Evolutionary conservation across 2,329 filamentous ascomycete species (phyloP).

Genomic region (Alternaria dauci): DNA sequence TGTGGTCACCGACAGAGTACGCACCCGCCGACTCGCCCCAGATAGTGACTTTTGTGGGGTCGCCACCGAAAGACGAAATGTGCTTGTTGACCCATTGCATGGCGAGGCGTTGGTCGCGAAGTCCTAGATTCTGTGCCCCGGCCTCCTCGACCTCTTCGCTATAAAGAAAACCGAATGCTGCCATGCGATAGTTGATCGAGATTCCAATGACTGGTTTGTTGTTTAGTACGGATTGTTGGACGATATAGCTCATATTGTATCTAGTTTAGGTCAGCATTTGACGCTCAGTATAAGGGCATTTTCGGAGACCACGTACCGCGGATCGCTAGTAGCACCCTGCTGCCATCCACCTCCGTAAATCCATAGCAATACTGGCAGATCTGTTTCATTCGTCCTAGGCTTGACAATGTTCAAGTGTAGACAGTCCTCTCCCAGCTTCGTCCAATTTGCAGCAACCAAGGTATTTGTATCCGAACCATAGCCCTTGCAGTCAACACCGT

Average conservation of each 20-base stretch:
- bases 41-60: slow-evolving; percentile 66
- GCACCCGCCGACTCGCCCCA: slow-evolving; percentile 69
- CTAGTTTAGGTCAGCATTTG: slow-evolving; percentile 3
- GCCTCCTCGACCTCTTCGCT: slow-evolving; percentile 50
- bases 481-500: slow-evolving; percentile 39
- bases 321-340: slow-evolving; percentile 44
- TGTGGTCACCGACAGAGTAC: slow-evolving; percentile 60
- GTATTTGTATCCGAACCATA: slow-evolving; percentile 39
- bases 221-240: slow-evolving; percentile 41
- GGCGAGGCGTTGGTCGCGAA: slow-evolving; percentile 68
- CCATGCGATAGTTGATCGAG: slow-evolving; percentile 59
- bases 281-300: neutral
- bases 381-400: slow-evolving; percentile 27
- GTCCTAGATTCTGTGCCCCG: slow-evolving; percentile 58
- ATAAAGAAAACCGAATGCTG: slow-evolving; percentile 60
- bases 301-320: slow-evolving; percentile 25
- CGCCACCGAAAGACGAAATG: slow-evolving; percentile 62
- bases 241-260: slow-evolving; percentile 45
- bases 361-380: slow-evolving; percentile 42
- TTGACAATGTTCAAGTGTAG: slow-evolving; percentile 51
- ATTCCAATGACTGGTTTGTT: slow-evolving; percentile 44
- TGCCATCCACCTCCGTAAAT: slow-evolving; percentile 48
- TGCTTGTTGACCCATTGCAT: slow-evolving; percentile 69
- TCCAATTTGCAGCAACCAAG: slow-evolving; percentile 34
- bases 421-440: slow-evolving; percentile 54